These are phyloP conservation scores for Exophiala viscosa DNA, from an alignment of 2,329 filamentous ascomycete species.

Conservation along the genomic window DNA sequence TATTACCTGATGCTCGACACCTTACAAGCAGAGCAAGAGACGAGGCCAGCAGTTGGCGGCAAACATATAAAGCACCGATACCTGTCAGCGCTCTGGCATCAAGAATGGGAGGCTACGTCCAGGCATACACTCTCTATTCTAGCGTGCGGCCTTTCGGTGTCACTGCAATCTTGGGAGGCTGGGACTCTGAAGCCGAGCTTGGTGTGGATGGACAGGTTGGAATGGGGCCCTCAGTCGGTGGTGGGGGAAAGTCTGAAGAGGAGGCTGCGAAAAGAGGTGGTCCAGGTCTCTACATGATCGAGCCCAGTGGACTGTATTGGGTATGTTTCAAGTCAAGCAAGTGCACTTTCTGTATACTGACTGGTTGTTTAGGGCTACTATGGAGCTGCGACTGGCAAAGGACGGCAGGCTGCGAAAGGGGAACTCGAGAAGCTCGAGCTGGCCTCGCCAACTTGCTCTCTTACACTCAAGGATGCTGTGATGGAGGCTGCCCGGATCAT, in stretches of 20 bases:
- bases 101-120: conserved; percentile 92
- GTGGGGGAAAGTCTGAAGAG: conserved; percentile 72
- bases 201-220: conserved; percentile 90
- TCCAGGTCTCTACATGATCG: conserved; percentile 96
- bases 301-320: conserved; percentile 96
- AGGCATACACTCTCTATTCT: conserved; percentile 96
- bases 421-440: conserved; percentile 98
- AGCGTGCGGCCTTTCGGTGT: conserved; percentile 96
- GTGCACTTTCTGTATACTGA: not conserved
- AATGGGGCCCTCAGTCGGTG: conserved; percentile 69
- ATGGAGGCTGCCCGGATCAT: conserved; percentile 97
- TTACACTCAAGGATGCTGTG: conserved; percentile 81
- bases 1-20: conserved; percentile 91
- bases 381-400: conserved; percentile 94
- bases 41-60: conserved; percentile 86
- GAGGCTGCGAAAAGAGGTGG: conserved; percentile 69
- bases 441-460: conserved; percentile 58
- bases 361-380: conserved; percentile 69
- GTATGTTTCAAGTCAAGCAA: conserved; percentile 39
- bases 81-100: conserved; percentile 81
- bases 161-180: conserved; percentile 88
- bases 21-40: conserved; percentile 92
- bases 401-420: conserved; percentile 92
- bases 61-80: conserved; percentile 92
- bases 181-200: conserved; percentile 81